Percentiles rank a stretch among this genome's conserved stretches.
phyloP scores from a whole-genome alignment of 345 rosid genomes.

The Garcia nutans region DNA sequence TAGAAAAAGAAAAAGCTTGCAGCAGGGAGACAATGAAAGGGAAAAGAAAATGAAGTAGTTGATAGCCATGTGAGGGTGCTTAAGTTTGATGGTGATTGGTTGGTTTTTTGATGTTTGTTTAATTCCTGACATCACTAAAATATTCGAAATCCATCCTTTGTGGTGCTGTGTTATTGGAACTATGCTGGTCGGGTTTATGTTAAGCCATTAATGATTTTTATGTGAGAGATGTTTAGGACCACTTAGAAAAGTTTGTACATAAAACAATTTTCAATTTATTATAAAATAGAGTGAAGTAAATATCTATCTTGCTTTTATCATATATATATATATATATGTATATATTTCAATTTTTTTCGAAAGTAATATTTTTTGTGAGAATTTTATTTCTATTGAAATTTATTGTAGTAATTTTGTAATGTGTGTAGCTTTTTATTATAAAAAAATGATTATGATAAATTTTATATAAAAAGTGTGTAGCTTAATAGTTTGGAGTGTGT shows the following conservation, averaged over 20 bases:
- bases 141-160: conserved; percentile 3
- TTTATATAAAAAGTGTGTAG: no score
- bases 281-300: not conserved
- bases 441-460: no score
- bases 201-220: conserved; percentile 21
- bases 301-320: not conserved
- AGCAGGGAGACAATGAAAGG: not conserved
- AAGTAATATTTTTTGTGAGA: no score
- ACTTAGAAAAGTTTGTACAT: conserved; percentile 22
- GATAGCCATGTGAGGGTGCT: conserved; percentile 26
- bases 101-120: conserved; percentile 18
- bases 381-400: no score
- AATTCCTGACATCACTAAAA: conserved; percentile 15
- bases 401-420: no score
- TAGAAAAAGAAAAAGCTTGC: conserved; percentile 2
- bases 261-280: conserved; percentile 8
- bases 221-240: conserved; percentile 4
- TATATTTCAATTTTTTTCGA: no score
- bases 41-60: conserved; percentile 9
- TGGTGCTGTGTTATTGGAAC: conserved; percentile 23
- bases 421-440: no score
- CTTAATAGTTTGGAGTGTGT: no score
- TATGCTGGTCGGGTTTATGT: conserved; percentile 15
- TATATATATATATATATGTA: no score
- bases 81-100: conserved; percentile 14